A percentile compares a stretch with the other conserved stretches of the same genome.
phyloP scores from a whole-genome alignment of 2,329 filamentous ascomycete species.

The Talaromyces sp. region DNA sequence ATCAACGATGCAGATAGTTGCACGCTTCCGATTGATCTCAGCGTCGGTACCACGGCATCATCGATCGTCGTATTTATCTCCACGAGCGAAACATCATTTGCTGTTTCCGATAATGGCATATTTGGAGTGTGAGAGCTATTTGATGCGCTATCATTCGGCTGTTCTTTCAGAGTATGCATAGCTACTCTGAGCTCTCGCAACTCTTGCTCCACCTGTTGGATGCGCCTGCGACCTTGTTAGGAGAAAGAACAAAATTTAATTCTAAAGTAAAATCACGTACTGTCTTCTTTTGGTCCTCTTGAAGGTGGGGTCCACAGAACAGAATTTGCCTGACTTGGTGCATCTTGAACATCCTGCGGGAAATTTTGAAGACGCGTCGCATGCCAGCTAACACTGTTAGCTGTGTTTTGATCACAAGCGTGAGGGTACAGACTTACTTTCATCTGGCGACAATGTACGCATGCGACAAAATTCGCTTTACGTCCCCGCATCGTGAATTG shows the following conservation, averaged over 20 bases:
- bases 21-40: constrained; percentile 9
- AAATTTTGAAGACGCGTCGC: constrained; percentile 10
- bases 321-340: constrained; percentile 13
- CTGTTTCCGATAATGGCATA: not conserved
- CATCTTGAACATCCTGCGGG: constrained; percentile 16
- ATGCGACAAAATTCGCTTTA: constrained; percentile 16
- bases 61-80: not conserved
- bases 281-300: constrained; percentile 12
- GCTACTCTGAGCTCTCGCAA: constrained; percentile 1
- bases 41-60: not conserved
- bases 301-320: constrained; percentile 7
- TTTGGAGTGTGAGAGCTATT: not conserved
- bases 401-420: not conserved
- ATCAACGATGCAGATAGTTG: not conserved
- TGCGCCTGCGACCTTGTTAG: not conserved
- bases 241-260: not conserved
- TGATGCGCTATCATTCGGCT: not conserved
- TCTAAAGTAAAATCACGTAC: not conserved
- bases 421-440: constrained; percentile 10
- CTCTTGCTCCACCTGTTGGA: constrained; percentile 11
- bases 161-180: not conserved
- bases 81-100: not conserved
- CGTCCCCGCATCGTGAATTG: constrained; percentile 13
- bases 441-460: constrained; percentile 19
- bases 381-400: constrained; percentile 10